A percentile compares a stretch with the other conserved stretches of the same genome.
phyloP scores from a whole-genome alignment of 2,329 filamentous ascomycete species.

The Magnaporthiopsis incrustans region DNA sequence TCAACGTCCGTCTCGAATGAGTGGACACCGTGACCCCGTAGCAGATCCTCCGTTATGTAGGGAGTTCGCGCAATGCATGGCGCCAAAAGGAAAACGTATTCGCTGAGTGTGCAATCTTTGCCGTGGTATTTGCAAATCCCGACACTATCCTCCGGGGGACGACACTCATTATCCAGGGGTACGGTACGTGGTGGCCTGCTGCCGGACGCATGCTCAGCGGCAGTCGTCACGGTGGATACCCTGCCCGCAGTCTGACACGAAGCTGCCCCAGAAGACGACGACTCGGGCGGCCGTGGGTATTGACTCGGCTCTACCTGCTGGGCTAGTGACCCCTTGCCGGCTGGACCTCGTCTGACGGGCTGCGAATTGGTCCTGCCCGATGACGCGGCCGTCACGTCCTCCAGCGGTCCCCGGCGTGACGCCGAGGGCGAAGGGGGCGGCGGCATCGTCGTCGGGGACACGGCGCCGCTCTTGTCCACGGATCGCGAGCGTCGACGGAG shows the following conservation, averaged over 20 bases:
- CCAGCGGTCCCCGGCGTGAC: not conserved
- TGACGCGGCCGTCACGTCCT: not conserved
- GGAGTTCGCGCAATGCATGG: slow-evolving; percentile 30
- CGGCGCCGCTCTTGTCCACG: not conserved
- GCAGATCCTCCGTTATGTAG: slow-evolving; percentile 28
- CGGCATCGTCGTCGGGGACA: not conserved
- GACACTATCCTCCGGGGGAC: no score
- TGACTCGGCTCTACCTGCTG: not conserved
- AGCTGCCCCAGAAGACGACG: no score
- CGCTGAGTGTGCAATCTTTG: slow-evolving; percentile 28
- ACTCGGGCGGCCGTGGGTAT: not conserved
- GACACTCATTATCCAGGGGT: not conserved
- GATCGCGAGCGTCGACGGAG: not conserved
- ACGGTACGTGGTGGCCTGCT: no score
- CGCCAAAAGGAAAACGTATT: slow-evolving; percentile 31
- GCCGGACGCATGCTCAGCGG: not conserved
- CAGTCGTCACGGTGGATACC: not conserved
- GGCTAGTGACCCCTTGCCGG: slow-evolving; percentile 8
- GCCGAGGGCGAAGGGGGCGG: not conserved
- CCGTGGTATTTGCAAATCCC: slow-evolving; percentile 4
- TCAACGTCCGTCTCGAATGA: slow-evolving; percentile 25
- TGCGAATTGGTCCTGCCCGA: slow-evolving; percentile 1
- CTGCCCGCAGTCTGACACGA: no score
- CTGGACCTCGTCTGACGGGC: not conserved
- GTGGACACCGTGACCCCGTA: slow-evolving; percentile 33